These are phyloP conservation scores for Cairneyella variabilis DNA, from an alignment of 495 filamentous ascomycete species.

Conservation along the genomic window DNA sequence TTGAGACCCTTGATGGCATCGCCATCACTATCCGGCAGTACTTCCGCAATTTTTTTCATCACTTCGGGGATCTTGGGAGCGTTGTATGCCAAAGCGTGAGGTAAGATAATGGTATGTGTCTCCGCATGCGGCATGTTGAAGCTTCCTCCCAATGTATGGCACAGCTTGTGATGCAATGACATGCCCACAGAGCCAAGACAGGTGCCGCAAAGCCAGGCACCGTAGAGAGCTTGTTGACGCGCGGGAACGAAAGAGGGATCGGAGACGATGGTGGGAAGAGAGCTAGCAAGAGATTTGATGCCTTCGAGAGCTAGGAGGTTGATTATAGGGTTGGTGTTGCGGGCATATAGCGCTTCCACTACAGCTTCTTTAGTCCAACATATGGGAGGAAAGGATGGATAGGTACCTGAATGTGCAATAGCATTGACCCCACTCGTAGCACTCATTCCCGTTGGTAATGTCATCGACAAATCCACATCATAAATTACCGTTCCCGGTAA, in stretches of 20 bases:
- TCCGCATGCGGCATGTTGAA: slow-evolving; percentile 70
- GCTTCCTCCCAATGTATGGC: slow-evolving; percentile 63
- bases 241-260: slow-evolving; percentile 45
- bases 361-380: slow-evolving; percentile 1
- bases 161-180: slow-evolving; percentile 70
- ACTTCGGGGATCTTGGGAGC: slow-evolving; percentile 57
- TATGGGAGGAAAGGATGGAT: slow-evolving; percentile 10
- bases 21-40: slow-evolving; percentile 54
- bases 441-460: slow-evolving; percentile 54
- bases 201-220: slow-evolving; percentile 62
- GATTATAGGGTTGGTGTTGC: slow-evolving; percentile 58
- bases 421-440: slow-evolving; percentile 67
- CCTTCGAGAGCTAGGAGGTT: slow-evolving; percentile 56
- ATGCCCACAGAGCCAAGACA: slow-evolving; percentile 65
- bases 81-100: slow-evolving; percentile 67
- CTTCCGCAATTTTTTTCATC: slow-evolving; percentile 53
- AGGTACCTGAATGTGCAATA: slow-evolving; percentile 62
- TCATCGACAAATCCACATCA: slow-evolving; percentile 66
- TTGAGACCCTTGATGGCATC: slow-evolving; percentile 59
- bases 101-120: slow-evolving; percentile 64
- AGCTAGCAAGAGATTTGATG: slow-evolving; percentile 45
- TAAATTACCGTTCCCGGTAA: slow-evolving; percentile 64
- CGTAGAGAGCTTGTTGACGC: slow-evolving; percentile 57
- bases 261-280: slow-evolving; percentile 54
- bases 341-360: slow-evolving; percentile 66